These are phyloP conservation scores for Coprinellus aureogranulatus DNA, from an alignment of 768 basidiomycete genomes.

Conservation along the genomic window DNA sequence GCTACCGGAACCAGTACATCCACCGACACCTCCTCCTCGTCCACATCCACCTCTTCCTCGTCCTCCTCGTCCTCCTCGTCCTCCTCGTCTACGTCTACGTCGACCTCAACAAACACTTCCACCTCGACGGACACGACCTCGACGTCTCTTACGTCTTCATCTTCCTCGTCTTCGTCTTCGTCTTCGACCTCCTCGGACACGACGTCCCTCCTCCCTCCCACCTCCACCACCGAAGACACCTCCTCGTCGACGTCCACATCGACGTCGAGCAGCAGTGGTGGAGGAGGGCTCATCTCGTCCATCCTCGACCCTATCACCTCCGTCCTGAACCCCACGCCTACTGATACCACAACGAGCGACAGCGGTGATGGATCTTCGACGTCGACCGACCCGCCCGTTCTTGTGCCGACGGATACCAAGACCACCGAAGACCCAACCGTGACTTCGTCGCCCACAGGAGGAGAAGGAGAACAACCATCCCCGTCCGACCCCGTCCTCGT, in stretches of 20 bases:
- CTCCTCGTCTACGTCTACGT: background rate
- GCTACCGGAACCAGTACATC: background rate
- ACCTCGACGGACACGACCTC: background rate
- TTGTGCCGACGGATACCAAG: background rate
- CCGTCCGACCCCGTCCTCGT: background rate
- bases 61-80: background rate
- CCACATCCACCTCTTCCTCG: background rate
- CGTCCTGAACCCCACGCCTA: background rate
- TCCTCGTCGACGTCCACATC: background rate
- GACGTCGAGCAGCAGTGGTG: background rate
- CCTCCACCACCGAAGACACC: background rate
- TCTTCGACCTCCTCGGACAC: background rate
- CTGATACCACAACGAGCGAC: background rate
- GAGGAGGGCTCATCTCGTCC: background rate
- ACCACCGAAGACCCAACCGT: background rate
- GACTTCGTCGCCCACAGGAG: background rate
- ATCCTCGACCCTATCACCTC: background rate
- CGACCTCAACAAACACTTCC: background rate
- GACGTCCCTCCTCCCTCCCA: constrained; percentile 3
- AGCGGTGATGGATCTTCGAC: background rate
- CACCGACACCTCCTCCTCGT: background rate
- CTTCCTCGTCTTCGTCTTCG: no score
- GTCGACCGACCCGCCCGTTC: background rate
- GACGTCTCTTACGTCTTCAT: background rate
- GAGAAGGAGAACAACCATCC: background rate